Evolutionary conservation across 192 early-diverging fungal species (phyloP), one percentile per base, ranked within the genome.

Genomic region (Coemansia biformis): DNA sequence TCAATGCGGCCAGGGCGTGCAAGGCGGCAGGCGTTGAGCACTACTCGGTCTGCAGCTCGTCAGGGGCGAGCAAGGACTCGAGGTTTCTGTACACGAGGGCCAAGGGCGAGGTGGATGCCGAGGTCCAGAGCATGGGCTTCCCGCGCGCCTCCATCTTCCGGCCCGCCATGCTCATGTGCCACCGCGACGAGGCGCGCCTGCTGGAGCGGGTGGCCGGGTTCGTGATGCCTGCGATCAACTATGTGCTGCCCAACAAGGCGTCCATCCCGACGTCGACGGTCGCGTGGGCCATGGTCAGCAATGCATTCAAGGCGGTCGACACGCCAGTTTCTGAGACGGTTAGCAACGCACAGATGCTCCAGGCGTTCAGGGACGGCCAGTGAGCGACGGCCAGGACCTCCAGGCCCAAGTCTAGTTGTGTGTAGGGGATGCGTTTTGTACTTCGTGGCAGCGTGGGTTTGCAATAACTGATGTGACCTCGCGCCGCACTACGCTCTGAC

Each of bases 91-190:
- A 91, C 48, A 50, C 63, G 16, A 76, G 72, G 50, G 78, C 80
- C n/a, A 93, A 93, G 65, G 86, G 86, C 38, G 68, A 88, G 63
- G 86, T 84, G 1, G 86, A 92, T 52, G 59, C 83, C 12, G 79
- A 76, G 22, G 46, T 92, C 21, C 57, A 58, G 34, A 58, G 67
- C 31, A 57, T 81, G 52, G 81, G 80, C 1, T 90, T 92, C 51
- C 64, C 76, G 33, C 75, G 70, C 16, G 77, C 79, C 4, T 74
- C 77, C 6, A 79, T 90, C 29, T 83, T 89, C 50, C 78, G 75
- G 5, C 88, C 87, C 15, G 66, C 32, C 18, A 55, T 65, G 66
- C 59, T 76, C 15, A 19, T 65, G 38, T 70, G 74, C 52, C 43
- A 66, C 26, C 66, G 74, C 42, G 50, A 62, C 28, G 74, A 76